Base-by-base conservation (phyloP, 2,329 filamentous ascomycete genomes). In the Alternaria sp. region DNA sequence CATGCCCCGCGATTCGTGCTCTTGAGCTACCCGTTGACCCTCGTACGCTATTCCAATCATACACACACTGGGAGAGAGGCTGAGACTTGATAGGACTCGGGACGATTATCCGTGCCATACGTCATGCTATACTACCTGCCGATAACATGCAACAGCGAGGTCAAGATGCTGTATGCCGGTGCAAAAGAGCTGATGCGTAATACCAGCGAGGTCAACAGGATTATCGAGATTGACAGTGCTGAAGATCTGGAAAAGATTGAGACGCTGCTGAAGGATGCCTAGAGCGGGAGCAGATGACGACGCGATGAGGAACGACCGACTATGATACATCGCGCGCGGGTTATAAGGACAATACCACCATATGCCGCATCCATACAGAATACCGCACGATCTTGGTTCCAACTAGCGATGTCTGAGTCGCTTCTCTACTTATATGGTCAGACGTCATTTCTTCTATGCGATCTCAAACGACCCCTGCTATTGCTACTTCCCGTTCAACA, bases 141-240 rank as follows among this genome's bases (percentile, higher is more conserved):
- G 7, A 90, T 89, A 51, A 97, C 94, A 48, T 95, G 92, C 80
- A 97, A 96, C 77, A 87, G 85, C 67, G 91, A 93, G 73, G 82
- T 90, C 73, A 88, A 92, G 68, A 98, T 98, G 95, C 82, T 95
- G 75, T 99, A 98, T 77, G 95, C 95, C 29, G 91, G 93, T 37
- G 95, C 95, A 41, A 97, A 97, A 80, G 95, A 99, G 81, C 80
- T 98, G 77, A 93, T 98, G 90, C 88, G 93, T 65, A 96, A 92
- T 74, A 96, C 92, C 54, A 91, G 91, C 58, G 93, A 97, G 80
- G 93, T 93, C n/a, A 89, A 90, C 53, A 87, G 86, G 67, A 89
- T 98, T 26, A 86, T 99, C 62, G 94, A 98, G 78, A 87, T 98
- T 48, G 87, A 91, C 68, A 88, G 86, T 21, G 85, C 86, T 3